Percentiles rank a stretch among this genome's conserved stretches.
Conservation (phyloP, 371 early-diverging fungal genomes). For the Rhizopus delemar region DNA sequence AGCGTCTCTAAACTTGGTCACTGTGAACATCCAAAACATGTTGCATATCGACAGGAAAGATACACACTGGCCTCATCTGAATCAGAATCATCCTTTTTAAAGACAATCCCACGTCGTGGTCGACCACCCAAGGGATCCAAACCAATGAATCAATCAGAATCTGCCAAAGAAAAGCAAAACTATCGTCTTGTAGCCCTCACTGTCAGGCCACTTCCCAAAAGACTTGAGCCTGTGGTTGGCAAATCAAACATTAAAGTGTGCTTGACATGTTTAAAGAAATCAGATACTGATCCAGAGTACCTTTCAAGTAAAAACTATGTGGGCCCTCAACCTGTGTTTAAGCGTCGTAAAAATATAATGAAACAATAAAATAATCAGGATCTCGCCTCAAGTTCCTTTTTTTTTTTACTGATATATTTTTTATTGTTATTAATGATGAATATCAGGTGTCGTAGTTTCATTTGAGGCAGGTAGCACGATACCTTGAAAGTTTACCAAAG, state of each 20-base stretch:
- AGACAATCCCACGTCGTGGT: constrained; percentile 36
- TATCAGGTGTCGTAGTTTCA: neutral
- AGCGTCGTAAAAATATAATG: constrained; percentile 4
- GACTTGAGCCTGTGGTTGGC: constrained; percentile 43
- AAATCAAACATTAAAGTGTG: constrained; percentile 37
- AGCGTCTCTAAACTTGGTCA: constrained; percentile 11
- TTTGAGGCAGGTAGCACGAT: constrained; percentile 8
- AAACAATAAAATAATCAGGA: constrained; percentile 8
- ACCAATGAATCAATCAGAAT: neutral
- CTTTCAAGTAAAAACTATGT: constrained; percentile 26
- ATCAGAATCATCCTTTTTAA: neutral
- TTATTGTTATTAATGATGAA: neutral
- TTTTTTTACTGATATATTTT: neutral
- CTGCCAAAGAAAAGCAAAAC: constrained; percentile 1
- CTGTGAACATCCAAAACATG: constrained; percentile 32
- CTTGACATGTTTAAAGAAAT: constrained; percentile 45
- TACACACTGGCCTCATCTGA: constrained; percentile 7
- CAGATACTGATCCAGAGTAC: constrained; percentile 42
- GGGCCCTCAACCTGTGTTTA: constrained; percentile 26
- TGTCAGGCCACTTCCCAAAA: constrained; percentile 40
- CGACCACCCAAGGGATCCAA: constrained; percentile 48
- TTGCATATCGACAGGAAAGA: constrained; percentile 22
- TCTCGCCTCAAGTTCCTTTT: too few species aligned
- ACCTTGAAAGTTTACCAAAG: constrained; percentile 21
- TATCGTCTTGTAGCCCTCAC: constrained; percentile 32